Evolutionary conservation across 805 yeast species (phyloP).

Genomic region (Zygosaccharomyces bailii): DNA sequence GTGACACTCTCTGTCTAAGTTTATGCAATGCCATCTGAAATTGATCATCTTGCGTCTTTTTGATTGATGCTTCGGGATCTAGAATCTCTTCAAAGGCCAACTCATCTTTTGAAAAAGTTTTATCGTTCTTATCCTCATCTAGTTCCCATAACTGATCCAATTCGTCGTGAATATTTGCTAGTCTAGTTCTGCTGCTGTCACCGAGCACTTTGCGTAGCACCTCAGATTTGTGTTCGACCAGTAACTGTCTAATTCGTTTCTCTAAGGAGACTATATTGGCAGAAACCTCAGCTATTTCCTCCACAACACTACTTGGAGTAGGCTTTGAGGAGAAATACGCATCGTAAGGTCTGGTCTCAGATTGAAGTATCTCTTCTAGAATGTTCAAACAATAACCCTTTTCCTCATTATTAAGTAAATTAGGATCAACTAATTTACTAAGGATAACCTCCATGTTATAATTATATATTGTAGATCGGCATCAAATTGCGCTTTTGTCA

Average conservation of each 20-base stretch:
- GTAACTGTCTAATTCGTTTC: slow-evolving; percentile 40
- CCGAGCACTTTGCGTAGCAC: slow-evolving; percentile 46
- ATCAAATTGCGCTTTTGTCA: not conserved
- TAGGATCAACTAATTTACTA: slow-evolving; percentile 35
- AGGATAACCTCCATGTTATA: slow-evolving; percentile 33
- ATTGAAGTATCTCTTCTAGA: slow-evolving; percentile 43
- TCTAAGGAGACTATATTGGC: slow-evolving; percentile 50
- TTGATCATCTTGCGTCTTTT: slow-evolving; percentile 27
- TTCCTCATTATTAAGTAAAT: slow-evolving; percentile 27
- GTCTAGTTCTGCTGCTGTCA: slow-evolving; percentile 14
- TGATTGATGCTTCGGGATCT: slow-evolving; percentile 24
- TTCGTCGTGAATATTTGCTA: slow-evolving; percentile 20
- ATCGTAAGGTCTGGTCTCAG: slow-evolving; percentile 45
- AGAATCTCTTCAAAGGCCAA: slow-evolving; percentile 16
- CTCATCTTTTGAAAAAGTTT: not conserved
- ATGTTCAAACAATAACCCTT: slow-evolving; percentile 36
- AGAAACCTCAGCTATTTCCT: slow-evolving; percentile 73
- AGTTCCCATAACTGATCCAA: slow-evolving; percentile 33
- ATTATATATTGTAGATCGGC: not conserved
- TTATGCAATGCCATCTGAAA: slow-evolving; percentile 31
- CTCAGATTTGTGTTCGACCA: slow-evolving; percentile 34
- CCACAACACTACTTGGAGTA: slow-evolving; percentile 41
- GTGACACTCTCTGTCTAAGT: slow-evolving; percentile 20
- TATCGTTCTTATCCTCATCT: slow-evolving; percentile 16
- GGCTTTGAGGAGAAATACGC: slow-evolving; percentile 43